Conservation (phyloP, 1,284 basidiomycete genomes). For the Austroboletus novae-zelandiae region DNA sequence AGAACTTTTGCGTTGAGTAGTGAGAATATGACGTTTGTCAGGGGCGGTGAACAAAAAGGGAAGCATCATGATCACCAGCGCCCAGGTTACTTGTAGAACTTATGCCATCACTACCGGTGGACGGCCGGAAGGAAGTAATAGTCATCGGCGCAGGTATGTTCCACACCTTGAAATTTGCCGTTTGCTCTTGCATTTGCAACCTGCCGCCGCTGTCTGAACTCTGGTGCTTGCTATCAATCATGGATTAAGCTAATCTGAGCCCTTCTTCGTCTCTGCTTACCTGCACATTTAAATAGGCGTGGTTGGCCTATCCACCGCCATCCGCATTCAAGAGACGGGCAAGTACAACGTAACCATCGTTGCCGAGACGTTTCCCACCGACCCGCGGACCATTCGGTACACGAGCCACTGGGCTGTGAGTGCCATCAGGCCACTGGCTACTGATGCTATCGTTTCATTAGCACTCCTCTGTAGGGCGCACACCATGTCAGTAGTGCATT, state of each 20-base stretch:
- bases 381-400: constrained; percentile 64
- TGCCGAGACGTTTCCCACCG: constrained; percentile 64
- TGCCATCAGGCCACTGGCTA: background rate
- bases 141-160: constrained; percentile 39
- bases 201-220: background rate
- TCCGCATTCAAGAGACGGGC: constrained; percentile 59
- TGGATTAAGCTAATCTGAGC: background rate
- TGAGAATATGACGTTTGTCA: too few species aligned
- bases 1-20: too few species aligned
- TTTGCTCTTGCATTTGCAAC: background rate
- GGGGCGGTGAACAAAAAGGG: too few species aligned
- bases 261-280: background rate
- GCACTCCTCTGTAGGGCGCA: constrained; percentile 44
- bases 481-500: constrained; percentile 63
- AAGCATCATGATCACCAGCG: too few species aligned
- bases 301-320: constrained; percentile 67
- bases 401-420: constrained; percentile 78
- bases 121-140: constrained; percentile 25
- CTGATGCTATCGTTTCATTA: background rate
- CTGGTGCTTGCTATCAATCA: background rate
- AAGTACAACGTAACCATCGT: constrained; percentile 61
- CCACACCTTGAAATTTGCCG: background rate
- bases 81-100: background rate
- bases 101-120: constrained; percentile 29
- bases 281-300: constrained; percentile 43